Evolutionary conservation across 2,329 filamentous ascomycete genomes (phyloP).

Genomic region (Nemania diffusa): DNA sequence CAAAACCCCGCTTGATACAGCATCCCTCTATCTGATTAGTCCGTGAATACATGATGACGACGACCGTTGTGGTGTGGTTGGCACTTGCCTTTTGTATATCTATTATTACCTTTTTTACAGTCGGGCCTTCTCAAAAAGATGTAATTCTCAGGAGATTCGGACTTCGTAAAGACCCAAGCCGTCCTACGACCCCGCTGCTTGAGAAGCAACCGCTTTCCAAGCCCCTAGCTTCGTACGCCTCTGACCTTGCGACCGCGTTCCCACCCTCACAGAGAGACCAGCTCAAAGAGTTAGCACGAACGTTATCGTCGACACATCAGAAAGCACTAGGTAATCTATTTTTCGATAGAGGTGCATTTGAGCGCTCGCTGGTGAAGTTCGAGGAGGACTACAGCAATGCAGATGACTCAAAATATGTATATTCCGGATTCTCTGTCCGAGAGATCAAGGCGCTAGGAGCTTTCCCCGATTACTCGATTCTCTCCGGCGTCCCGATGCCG

Average conservation of each 20-base stretch:
- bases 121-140: constrained; percentile 35
- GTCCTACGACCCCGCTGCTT: constrained; percentile 40
- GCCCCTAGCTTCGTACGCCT: constrained; percentile 36
- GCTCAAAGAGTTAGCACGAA: constrained; percentile 35
- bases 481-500: constrained; percentile 80
- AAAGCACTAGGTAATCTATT: constrained; percentile 37
- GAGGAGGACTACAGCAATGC: constrained; percentile 51
- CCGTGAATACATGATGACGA: constrained; percentile 31
- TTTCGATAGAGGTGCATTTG: constrained; percentile 37
- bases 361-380: constrained; percentile 47
- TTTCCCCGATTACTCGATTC: constrained; percentile 80
- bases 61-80: constrained; percentile 35
- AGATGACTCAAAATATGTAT: constrained; percentile 60
- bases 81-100: constrained; percentile 39
- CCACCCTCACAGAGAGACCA: constrained; percentile 41
- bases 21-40: neutral
- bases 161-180: constrained; percentile 28
- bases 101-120: constrained; percentile 37
- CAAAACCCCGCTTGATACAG: neutral
- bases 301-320: constrained; percentile 34
- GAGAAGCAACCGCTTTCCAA: constrained; percentile 43
- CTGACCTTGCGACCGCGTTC: constrained; percentile 38
- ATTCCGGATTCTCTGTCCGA: constrained; percentile 74
- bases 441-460: constrained; percentile 77
- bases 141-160: constrained; percentile 38